phyloP scores from a whole-genome alignment of 768 basidiomycete species.

The Podaxis mareebaensis region DNA sequence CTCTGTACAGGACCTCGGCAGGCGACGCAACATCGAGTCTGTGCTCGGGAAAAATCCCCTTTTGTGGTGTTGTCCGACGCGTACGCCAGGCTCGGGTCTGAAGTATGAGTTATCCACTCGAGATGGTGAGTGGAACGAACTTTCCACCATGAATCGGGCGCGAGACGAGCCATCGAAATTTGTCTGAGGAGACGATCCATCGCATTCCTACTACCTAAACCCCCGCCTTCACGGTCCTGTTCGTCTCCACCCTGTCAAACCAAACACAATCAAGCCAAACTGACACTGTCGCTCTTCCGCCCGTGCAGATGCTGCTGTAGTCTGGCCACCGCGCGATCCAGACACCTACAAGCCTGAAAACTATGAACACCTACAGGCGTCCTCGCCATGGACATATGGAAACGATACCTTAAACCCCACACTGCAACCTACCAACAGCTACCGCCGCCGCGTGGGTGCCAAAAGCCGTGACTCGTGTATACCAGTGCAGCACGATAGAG shows the following conservation, averaged over 20 bases:
- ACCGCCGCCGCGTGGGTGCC: conserved; percentile 24
- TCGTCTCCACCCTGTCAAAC: conserved; percentile 7
- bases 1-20: conserved; percentile 72
- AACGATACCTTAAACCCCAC: conserved; percentile 75
- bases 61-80: conserved; percentile 84
- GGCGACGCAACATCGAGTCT: conserved; percentile 68
- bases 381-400: conserved; percentile 86
- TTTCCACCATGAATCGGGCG: conserved; percentile 24
- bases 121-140: conserved; percentile 73
- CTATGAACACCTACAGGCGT: conserved; percentile 47
- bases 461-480: conserved; percentile 13
- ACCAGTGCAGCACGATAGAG: conserved; percentile 19
- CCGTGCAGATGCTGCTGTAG: conserved; percentile 26
- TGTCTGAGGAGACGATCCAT: conserved; percentile 21
- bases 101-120: conserved; percentile 70
- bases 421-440: conserved; percentile 63
- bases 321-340: conserved; percentile 82
- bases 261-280: conserved; percentile 4
- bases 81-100: conserved; percentile 69
- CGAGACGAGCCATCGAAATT: conserved; percentile 16
- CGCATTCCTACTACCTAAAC: conserved; percentile 17
- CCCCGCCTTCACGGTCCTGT: conserved; percentile 3
- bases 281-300: conserved; percentile 6
- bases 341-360: conserved; percentile 34
- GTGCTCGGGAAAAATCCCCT: conserved; percentile 75